Base-by-base conservation (phyloP, 495 filamentous ascomycete genomes). In the Lentithecium fluviatile region DNA sequence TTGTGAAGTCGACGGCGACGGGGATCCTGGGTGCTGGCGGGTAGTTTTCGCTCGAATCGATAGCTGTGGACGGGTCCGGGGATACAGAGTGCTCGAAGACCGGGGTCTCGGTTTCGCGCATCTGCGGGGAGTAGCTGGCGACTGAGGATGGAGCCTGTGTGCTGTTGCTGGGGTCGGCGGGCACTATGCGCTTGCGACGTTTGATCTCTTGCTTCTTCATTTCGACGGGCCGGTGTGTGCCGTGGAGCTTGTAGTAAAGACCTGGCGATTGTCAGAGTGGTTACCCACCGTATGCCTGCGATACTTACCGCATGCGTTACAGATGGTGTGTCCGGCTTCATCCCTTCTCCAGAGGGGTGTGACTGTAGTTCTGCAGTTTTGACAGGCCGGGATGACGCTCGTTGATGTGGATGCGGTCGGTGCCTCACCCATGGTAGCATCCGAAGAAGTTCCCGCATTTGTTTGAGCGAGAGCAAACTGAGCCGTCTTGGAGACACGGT, bases 131-230 rank as follows among this genome's bases (percentile, higher is more conserved):
- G 26, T 56, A 58, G 45, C 51, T 51, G 49, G 67, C 43, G 52
- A 66, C 57, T 34, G 72, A 70, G 47, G 54, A 20, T 43, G 60
- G 12, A 2, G 59, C 19, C 24, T 47, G 25, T 2, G 56, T 49
- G 25, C 29, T 15, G 2, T 24, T n/a, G 56, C 83, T 86, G 61
- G 86, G 82, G 45, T 82, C 74, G 17, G 89, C 91, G 19, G 94
- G 93, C 42, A 98, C 90, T 15, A 98, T 91, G 19, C 94, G 87
- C 77, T 97, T 98, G 58, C 94, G 85, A 42, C 94, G 84, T 75
- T 97, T 97, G 72, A 98, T 98, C 52, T 94, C 85, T 0, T 88
- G 87, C 75, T 96, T 97, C 74, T 98, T 98, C 95, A 98, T 97
- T 0, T 88, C 88, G 12, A 91, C 88, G 6, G 94, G 94, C 29